These are phyloP conservation scores for Monilinia fructicola DNA, from an alignment of 2,329 filamentous ascomycete species.

Conservation along the genomic window DNA sequence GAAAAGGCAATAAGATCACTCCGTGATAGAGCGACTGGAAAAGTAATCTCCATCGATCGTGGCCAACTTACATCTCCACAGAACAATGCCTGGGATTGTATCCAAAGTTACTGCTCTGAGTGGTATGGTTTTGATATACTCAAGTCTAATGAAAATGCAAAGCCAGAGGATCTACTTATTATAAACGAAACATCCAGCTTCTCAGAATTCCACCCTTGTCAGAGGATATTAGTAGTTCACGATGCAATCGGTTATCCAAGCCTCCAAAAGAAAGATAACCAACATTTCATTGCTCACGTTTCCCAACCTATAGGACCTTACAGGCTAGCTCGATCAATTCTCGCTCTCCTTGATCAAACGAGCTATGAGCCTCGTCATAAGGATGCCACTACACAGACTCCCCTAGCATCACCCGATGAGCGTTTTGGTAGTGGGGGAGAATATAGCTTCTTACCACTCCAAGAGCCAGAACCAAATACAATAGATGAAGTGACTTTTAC, in stretches of 20 bases:
- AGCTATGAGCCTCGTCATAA: not conserved
- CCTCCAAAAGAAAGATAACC: not conserved
- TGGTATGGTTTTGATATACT: constrained; percentile 35
- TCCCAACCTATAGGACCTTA: constrained; percentile 29
- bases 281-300: constrained; percentile 27
- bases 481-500: not conserved
- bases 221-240: constrained; percentile 32
- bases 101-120: constrained; percentile 34
- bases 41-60: constrained; percentile 29
- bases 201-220: constrained; percentile 15
- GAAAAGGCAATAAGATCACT: constrained; percentile 29
- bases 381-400: constrained; percentile 34
- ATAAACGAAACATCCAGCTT: constrained; percentile 25
- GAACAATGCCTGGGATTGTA: constrained; percentile 32
- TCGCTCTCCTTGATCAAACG: constrained; percentile 30
- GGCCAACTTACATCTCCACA: constrained; percentile 18
- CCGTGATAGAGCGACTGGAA: constrained; percentile 26
- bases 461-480: not conserved
- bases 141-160: constrained; percentile 17
- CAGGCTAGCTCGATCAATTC: constrained; percentile 33
- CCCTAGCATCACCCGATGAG: constrained; percentile 32
- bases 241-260: constrained; percentile 25
- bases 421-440: constrained; percentile 29
- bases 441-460: constrained; percentile 27
- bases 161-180: constrained; percentile 18